Conservation (phyloP, 768 basidiomycete genomes). For the Leccinum uliginosum region DNA sequence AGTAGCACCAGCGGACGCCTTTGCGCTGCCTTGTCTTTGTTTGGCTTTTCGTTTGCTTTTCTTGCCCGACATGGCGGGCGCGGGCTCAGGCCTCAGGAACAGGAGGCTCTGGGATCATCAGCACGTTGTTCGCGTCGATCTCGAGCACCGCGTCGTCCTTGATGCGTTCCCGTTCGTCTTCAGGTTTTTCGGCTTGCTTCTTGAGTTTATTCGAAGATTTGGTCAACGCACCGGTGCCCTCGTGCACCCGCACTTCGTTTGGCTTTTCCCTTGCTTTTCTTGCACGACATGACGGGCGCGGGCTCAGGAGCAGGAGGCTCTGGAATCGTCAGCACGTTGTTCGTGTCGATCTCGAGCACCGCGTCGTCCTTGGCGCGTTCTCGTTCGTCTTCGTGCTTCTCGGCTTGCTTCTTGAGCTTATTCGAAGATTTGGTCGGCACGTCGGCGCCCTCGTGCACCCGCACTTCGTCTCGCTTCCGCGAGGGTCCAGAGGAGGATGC, state of each 20-base stretch:
- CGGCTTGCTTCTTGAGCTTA: slow-evolving; percentile 62
- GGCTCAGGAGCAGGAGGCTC: slow-evolving; percentile 4
- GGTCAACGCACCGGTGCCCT: slow-evolving; percentile 52
- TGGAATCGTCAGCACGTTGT: slow-evolving; percentile 17
- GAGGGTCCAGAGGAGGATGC: slow-evolving; percentile 41
- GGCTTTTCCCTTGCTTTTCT: slow-evolving; percentile 19
- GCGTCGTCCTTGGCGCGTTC: slow-evolving; percentile 70
- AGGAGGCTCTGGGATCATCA: slow-evolving; percentile 15
- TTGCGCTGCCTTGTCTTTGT: background rate
- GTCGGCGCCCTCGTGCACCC: slow-evolving; percentile 64
- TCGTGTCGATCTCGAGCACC: slow-evolving; percentile 63
- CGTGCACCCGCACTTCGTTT: slow-evolving; percentile 46
- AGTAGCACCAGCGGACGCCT: slow-evolving; percentile 8
- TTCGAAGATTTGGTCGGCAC: slow-evolving; percentile 63
- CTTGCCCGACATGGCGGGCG: background rate
- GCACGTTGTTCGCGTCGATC: slow-evolving; percentile 42
- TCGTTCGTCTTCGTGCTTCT: slow-evolving; percentile 53
- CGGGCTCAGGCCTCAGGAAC: background rate
- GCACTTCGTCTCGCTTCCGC: slow-evolving; percentile 63
- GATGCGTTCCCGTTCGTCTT: slow-evolving; percentile 53
- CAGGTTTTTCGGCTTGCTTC: slow-evolving; percentile 55
- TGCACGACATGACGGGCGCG: background rate
- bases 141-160: slow-evolving; percentile 78
- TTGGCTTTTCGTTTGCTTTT: slow-evolving; percentile 18
- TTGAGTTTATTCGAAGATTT: slow-evolving; percentile 75